Evolutionary conservation across 441 rosid genomes (phyloP).

Genomic region (Bocquillonia castaneifolia): DNA sequence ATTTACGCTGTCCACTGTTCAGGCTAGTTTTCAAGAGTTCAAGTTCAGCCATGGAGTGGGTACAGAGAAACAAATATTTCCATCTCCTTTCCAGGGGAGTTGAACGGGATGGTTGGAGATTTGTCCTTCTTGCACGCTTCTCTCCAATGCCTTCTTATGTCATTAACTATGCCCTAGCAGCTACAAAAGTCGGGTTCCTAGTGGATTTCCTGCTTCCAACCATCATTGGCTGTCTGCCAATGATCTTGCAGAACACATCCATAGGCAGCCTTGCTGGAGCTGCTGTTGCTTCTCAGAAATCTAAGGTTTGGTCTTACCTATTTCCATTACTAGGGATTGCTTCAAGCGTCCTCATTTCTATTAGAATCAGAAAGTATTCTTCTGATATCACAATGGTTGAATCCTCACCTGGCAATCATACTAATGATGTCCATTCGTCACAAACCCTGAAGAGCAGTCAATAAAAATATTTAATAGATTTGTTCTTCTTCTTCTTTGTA

Average conservation of each 20-base stretch:
- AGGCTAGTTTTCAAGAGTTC: conserved; percentile 78
- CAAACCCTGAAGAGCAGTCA: conserved; percentile 32
- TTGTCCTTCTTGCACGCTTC: conserved; percentile 96
- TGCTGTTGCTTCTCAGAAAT: conserved; percentile 64
- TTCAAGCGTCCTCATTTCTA: conserved; percentile 74
- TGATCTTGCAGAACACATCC: conserved; percentile 92
- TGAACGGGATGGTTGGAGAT: conserved; percentile 86
- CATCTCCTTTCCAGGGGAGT: conserved; percentile 71
- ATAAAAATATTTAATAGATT: conserved; percentile 13
- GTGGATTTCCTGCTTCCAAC: conserved; percentile 82
- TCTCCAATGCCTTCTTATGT: conserved; percentile 86
- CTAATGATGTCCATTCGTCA: conserved; percentile 30
- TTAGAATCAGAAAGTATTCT: conserved; percentile 68
- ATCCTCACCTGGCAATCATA: conserved; percentile 26
- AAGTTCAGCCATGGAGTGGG: conserved; percentile 62
- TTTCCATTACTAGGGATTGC: conserved; percentile 68
- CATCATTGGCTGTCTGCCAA: conserved; percentile 69
- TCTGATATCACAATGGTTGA: conserved; percentile 37
- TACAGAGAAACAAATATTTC: conserved; percentile 61
- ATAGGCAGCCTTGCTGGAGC: conserved; percentile 93
- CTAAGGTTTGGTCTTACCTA: conserved; percentile 59
- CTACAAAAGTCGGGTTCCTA: conserved; percentile 67
- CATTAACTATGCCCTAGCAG: conserved; percentile 83
- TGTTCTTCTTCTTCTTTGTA: not conserved
- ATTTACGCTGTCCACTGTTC: conserved; percentile 23